A percentile compares a stretch with the other conserved stretches of the same genome.
phyloP scores from a whole-genome alignment of 345 rosid species.

The Firmiana major region DNA sequence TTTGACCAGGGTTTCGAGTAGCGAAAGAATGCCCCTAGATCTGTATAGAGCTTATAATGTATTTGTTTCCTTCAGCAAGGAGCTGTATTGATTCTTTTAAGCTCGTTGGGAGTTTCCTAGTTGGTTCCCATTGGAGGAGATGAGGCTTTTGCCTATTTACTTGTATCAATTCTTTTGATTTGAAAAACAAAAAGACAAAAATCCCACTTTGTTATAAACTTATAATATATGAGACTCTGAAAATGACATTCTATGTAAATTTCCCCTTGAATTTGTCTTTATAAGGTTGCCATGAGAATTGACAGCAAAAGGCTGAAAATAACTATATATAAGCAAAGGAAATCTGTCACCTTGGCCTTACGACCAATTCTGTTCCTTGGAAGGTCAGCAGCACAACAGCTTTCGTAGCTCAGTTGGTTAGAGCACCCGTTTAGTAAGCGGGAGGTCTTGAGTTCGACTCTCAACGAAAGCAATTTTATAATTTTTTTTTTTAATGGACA shows the following conservation, averaged over 20 bases:
- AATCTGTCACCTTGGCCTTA: too few relatives aligned
- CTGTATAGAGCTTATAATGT: conserved; percentile 18
- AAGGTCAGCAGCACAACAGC: conserved; percentile 30
- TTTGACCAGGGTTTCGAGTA: not conserved
- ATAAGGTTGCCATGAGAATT: too few relatives aligned
- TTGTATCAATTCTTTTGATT: conserved; percentile 20
- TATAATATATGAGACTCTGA: too few relatives aligned
- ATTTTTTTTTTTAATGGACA: too few relatives aligned
- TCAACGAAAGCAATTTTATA: conserved; percentile 95
- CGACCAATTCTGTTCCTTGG: too few relatives aligned
- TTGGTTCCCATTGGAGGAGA: not conserved
- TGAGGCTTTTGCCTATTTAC: conserved; percentile 11
- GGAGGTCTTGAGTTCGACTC: conserved; percentile 99
- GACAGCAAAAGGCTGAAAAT: too few relatives aligned
- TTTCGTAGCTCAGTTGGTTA: conserved; percentile 99
- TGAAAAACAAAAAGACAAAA: conserved; percentile 12
- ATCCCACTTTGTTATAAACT: not conserved
- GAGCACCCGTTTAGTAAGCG: conserved; percentile 97
- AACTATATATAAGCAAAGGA: too few relatives aligned
- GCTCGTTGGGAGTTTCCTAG: not conserved
- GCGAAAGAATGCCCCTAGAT: not conserved
- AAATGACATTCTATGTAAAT: too few relatives aligned
- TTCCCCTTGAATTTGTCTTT: too few relatives aligned
- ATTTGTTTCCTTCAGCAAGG: too few relatives aligned
- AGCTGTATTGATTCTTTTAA: conserved; percentile 9